These are phyloP conservation scores for Xanthoparmelia taractica DNA, from an alignment of 495 filamentous ascomycete genomes.

Conservation along the genomic window DNA sequence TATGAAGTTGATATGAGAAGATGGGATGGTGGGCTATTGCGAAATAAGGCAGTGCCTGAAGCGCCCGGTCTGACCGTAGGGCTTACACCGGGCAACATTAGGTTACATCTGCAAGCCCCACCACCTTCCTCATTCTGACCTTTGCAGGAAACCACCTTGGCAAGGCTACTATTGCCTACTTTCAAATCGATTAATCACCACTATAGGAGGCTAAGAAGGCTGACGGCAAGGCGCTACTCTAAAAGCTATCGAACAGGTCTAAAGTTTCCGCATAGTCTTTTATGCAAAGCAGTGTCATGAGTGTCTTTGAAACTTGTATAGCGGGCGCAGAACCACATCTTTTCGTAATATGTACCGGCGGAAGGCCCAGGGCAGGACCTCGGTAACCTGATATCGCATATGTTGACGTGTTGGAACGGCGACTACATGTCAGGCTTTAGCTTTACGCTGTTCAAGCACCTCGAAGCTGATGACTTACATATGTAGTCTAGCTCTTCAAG, in stretches of 20 bases:
- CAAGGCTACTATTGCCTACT: neutral
- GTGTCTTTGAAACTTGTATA: conserved; percentile 48
- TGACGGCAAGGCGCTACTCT: neutral
- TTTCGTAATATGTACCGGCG: conserved; percentile 56
- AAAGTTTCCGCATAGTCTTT: neutral
- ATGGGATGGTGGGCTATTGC: neutral
- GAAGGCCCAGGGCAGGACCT: conserved; percentile 58
- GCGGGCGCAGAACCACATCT: conserved; percentile 47
- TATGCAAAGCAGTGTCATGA: neutral
- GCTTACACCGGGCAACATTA: conserved; percentile 11
- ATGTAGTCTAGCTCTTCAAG: conserved; percentile 33
- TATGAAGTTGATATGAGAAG: neutral
- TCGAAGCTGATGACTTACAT: conserved; percentile 21
- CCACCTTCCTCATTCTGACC: conserved; percentile 1
- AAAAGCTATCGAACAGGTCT: neutral
- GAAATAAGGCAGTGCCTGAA: conserved; percentile 1
- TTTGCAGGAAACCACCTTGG: neutral
- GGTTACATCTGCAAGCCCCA: conserved; percentile 2
- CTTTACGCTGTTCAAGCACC: neutral
- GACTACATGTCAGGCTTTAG: conserved; percentile 27
- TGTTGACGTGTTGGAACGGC: conserved; percentile 59
- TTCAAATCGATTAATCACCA: neutral
- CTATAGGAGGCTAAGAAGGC: neutral
- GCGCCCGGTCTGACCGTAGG: neutral
- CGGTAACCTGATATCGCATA: conserved; percentile 55